These are phyloP conservation scores for Chloromonas sp. DNA, from an alignment of 163 green algal species.

Conservation along the genomic window DNA sequence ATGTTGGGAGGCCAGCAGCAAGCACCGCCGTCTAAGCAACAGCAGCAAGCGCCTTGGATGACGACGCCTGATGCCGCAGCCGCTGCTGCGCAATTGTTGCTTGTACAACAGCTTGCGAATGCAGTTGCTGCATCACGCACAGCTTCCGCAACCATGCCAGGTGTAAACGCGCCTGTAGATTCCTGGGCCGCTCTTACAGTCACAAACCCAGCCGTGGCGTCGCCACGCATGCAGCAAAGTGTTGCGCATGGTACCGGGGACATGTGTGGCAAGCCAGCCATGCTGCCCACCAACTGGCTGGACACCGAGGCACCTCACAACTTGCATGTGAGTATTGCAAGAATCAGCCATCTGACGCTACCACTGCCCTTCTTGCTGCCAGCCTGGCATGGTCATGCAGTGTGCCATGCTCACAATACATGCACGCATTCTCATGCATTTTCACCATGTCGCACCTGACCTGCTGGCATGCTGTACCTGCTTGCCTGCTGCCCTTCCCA, in stretches of 20 bases:
- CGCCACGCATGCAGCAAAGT: background rate
- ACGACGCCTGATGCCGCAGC: background rate
- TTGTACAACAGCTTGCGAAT: background rate
- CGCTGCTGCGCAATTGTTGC: background rate
- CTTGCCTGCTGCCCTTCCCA: too few species aligned
- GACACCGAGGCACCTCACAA: background rate
- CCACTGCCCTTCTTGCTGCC: too few species aligned
- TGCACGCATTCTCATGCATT: too few species aligned
- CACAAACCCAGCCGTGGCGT: background rate
- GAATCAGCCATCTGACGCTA: too few species aligned
- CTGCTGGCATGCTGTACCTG: too few species aligned
- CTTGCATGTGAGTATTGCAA: too few species aligned
- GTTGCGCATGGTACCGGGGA: background rate
- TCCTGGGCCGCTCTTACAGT: background rate
- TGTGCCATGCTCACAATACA: too few species aligned
- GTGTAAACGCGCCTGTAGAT: background rate
- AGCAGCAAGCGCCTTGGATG: too few species aligned
- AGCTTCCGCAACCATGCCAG: background rate
- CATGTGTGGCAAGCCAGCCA: background rate
- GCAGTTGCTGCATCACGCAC: background rate
- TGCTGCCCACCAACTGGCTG: background rate
- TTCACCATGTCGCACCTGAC: too few species aligned
- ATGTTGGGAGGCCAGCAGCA: background rate
- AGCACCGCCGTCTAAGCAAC: background rate
- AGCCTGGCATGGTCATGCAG: too few species aligned